Evolutionary conservation across 495 filamentous ascomycete genomes (phyloP), one percentile per base, ranked within the genome.

Genomic region (Penicillium arizonense): DNA sequence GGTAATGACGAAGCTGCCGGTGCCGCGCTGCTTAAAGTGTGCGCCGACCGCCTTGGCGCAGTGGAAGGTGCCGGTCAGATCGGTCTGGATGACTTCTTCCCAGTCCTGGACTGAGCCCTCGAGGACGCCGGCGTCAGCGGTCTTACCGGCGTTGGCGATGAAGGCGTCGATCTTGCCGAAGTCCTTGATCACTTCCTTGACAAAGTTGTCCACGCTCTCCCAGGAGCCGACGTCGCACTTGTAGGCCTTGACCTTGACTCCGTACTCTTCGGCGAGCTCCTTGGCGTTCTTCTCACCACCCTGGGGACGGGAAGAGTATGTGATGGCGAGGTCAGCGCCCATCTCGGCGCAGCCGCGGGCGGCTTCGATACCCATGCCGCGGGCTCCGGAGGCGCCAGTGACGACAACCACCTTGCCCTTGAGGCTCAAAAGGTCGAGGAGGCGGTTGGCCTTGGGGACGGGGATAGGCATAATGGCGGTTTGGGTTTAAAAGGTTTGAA

Each of bases 401-500:
- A 89, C 76, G 56, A 87, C 71, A 62, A 87, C 84, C 50, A 85
- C 82, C 71, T 87, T 87, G 76, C 85, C 85, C 71, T 88, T 88
- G 32, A 89, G 77, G 77, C 77, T 82, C 66, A 89, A 74, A 64
- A 87, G 77, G 68, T 89, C 85, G 58, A 73, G 63, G 55, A 89
- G 75, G 58, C 69, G 73, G 7, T 82, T 71, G 65, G 78, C 69
- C 56, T 80, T 63, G 62, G 85, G 83, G 56, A 87, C 68, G 52
- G 64, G 58, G 67, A 85, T 79, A 65, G 82, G 82, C 71, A 77
- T 73, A 32, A 49, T 69, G 60, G 26, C 43, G n/a, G 43, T 18
- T 45, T 9, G 21, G 47, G 33, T 37, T 37, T 13, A 4, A 11
- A 10, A 30, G 24, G n/a, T 18, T 30, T 36, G 20, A 28, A 21